These are phyloP conservation scores for Penicillium corylophilum DNA, from an alignment of 2,329 filamentous ascomycete species.

Conservation along the genomic window DNA sequence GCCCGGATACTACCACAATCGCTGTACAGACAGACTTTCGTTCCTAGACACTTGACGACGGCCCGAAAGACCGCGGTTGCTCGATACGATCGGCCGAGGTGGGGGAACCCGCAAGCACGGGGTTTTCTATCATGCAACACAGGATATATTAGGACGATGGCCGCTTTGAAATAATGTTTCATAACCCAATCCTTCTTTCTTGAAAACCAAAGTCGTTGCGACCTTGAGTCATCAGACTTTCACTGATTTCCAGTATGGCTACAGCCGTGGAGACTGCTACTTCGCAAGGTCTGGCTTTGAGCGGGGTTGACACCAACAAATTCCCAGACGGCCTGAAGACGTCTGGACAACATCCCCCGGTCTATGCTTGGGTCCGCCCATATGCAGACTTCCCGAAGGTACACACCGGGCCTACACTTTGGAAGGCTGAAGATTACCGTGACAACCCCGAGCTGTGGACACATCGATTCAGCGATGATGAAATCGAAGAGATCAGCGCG, in stretches of 20 bases:
- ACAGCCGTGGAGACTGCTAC: conserved; percentile 4
- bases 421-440: conserved; percentile 64
- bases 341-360: conserved; percentile 68
- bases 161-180: not conserved
- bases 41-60: not conserved
- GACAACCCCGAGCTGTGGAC: conserved; percentile 66
- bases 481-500: conserved; percentile 63
- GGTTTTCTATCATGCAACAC: not conserved
- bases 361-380: conserved; percentile 61
- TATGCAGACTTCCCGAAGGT: conserved; percentile 68
- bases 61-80: not conserved
- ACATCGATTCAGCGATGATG: conserved; percentile 63
- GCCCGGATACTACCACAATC: not conserved
- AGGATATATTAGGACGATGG: conserved; percentile 2
- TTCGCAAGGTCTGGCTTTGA: not conserved
- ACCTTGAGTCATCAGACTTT: too few species aligned
- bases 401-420: conserved; percentile 69
- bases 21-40: not conserved
- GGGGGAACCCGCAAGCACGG: not conserved
- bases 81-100: conserved; percentile 16
- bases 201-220: too few species aligned
- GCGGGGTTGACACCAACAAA: conserved; percentile 27
- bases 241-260: conserved; percentile 4
- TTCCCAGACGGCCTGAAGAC: conserved; percentile 66
- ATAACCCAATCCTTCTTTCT: not conserved